A percentile compares a stretch with the other conserved stretches of the same genome.
These are phyloP conservation scores for Calonectria leucothoes DNA, from an alignment of 2,329 filamentous ascomycete species.

Conservation along the genomic window DNA sequence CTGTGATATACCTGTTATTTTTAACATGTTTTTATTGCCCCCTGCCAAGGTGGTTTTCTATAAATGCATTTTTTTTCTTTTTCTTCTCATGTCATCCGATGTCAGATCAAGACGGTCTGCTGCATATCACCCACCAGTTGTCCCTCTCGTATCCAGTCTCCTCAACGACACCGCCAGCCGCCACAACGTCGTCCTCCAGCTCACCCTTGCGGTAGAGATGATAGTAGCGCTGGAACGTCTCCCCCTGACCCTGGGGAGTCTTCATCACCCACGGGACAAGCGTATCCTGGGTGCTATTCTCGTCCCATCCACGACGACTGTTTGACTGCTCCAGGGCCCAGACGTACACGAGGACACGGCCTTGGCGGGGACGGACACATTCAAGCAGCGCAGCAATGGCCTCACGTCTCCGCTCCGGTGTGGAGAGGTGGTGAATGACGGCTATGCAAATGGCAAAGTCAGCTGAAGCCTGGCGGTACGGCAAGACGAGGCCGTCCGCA, in stretches of 20 bases:
- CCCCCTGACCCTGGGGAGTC: constrained; percentile 47
- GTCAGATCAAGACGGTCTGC: constrained; percentile 38
- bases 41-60: neutral
- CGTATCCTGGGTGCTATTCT: constrained; percentile 85
- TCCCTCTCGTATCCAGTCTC: constrained; percentile 94
- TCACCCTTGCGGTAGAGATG: constrained; percentile 91
- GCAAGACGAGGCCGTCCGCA: constrained; percentile 85
- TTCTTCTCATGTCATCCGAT: neutral
- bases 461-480: constrained; percentile 69
- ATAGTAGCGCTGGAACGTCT: constrained; percentile 90
- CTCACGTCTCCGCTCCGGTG: constrained; percentile 75
- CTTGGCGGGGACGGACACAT: constrained; percentile 70
- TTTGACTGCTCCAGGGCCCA: constrained; percentile 94
- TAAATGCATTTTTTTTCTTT: constrained; percentile 13
- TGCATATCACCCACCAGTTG: constrained; percentile 93
- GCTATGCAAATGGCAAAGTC: constrained; percentile 97
- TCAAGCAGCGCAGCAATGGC: constrained; percentile 79
- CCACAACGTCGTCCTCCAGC: constrained; percentile 80
- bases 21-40: neutral
- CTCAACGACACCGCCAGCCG: constrained; percentile 80
- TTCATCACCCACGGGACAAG: constrained; percentile 93
- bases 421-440: constrained; percentile 93
- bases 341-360: constrained; percentile 85
- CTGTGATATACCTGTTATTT: neutral
- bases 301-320: constrained; percentile 90